A percentile compares a stretch with the other conserved stretches of the same genome.
Conservation (phyloP, 768 basidiomycete species). For the Tricholoma sp. region DNA sequence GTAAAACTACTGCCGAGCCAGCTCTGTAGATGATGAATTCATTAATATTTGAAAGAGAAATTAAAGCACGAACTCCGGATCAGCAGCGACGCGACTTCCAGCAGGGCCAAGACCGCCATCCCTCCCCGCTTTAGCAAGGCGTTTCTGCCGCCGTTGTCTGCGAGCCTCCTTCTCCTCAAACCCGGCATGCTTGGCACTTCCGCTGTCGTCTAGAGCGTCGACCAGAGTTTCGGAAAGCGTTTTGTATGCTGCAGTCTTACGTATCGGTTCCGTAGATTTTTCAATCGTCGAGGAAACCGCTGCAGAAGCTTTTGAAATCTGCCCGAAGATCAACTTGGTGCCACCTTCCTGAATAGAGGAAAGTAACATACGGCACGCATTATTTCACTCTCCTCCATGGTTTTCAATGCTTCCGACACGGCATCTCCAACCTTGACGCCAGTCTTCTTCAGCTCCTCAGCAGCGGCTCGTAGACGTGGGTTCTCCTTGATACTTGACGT, state of each 20-base stretch:
- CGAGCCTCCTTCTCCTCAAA: conserved; percentile 95
- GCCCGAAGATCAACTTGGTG: not conserved
- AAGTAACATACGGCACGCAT: conserved; percentile 65
- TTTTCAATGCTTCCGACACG: conserved; percentile 83
- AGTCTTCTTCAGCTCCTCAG: conserved; percentile 84
- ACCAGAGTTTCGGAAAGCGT: conserved; percentile 80
- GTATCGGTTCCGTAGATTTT: conserved; percentile 92
- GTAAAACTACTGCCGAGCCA: conserved; percentile 77
- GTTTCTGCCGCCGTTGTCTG: conserved; percentile 68
- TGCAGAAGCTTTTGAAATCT: conserved; percentile 84
- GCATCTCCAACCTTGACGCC: conserved; percentile 94
- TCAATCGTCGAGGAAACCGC: conserved; percentile 84
- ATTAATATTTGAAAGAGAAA: not conserved
- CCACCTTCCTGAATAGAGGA: not conserved
- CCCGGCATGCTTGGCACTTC: conserved; percentile 89
- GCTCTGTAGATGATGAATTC: conserved; percentile 48
- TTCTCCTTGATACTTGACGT: conserved; percentile 96
- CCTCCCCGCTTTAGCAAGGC: conserved; percentile 83
- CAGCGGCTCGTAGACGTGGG: conserved; percentile 84
- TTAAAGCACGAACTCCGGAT: conserved; percentile 67
- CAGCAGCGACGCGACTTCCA: conserved; percentile 50
- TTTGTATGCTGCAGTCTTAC: conserved; percentile 95
- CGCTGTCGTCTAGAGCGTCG: conserved; percentile 92
- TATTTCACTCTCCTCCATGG: conserved; percentile 93
- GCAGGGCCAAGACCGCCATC: conserved; percentile 47